Percentiles rank a stretch among this genome's conserved stretches.
These are phyloP conservation scores for Colletotrichum sp. DNA, from an alignment of 2,329 filamentous ascomycete genomes.

Conservation along the genomic window DNA sequence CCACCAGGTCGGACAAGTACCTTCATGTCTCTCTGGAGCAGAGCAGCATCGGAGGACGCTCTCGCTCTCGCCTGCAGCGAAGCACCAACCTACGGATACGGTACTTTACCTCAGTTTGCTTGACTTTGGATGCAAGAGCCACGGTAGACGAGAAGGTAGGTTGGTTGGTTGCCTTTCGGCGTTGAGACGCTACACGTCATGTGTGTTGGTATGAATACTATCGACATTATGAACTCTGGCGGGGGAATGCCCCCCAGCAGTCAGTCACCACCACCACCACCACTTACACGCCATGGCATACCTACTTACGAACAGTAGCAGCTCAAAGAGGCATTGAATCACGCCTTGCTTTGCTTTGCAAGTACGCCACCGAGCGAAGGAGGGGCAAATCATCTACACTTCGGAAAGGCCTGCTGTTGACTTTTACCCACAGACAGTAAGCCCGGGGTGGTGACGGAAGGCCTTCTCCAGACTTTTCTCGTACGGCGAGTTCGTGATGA, in stretches of 20 bases:
- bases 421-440: not conserved
- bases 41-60: not conserved
- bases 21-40: not conserved
- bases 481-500: not conserved
- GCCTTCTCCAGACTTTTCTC: not conserved
- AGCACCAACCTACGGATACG: not conserved
- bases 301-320: not conserved
- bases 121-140: not conserved
- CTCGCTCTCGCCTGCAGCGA: not conserved
- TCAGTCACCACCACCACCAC: not conserved
- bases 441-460: not conserved
- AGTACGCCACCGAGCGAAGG: not conserved
- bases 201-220: not conserved
- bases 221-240: not conserved
- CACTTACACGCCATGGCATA: not conserved
- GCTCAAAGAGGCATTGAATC: not conserved
- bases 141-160: not conserved
- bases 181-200: not conserved
- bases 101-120: not conserved
- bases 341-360: not conserved
- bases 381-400: not conserved
- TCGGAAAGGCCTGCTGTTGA: not conserved
- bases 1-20: not conserved
- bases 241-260: not conserved
- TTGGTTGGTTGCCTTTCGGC: not conserved